Evolutionary conservation across 257 asterid genomes (phyloP).

Genomic region (Parsonsia alboflavescens): DNA sequence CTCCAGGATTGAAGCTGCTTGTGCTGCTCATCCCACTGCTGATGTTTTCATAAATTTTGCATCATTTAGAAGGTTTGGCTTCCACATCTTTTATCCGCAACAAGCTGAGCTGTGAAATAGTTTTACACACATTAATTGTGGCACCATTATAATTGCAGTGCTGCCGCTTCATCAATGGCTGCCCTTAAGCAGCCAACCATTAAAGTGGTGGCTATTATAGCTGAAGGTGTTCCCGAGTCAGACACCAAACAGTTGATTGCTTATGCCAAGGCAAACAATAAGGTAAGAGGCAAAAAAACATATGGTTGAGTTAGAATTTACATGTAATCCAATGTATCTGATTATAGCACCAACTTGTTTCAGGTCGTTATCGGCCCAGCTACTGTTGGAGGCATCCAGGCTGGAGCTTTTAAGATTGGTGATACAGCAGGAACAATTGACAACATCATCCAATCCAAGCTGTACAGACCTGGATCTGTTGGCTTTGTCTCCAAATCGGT

Average conservation of each 20-base stretch:
- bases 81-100: slow-evolving; percentile 19
- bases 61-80: slow-evolving; percentile 83
- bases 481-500: slow-evolving; percentile 99
- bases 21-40: slow-evolving; percentile 95
- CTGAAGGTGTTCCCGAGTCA: slow-evolving; percentile 98
- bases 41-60: slow-evolving; percentile 99
- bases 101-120: slow-evolving; percentile 1
- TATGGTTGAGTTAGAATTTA: neutral
- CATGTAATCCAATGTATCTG: slow-evolving; percentile 4
- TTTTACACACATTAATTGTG: slow-evolving; percentile 4
- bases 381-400: slow-evolving; percentile 98
- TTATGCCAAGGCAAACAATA: slow-evolving; percentile 92
- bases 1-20: slow-evolving; percentile 85
- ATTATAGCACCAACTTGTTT: slow-evolving; percentile 14
- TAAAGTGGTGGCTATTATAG: slow-evolving; percentile 92
- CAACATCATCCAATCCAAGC: slow-evolving; percentile 85
- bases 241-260: slow-evolving; percentile 96
- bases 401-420: slow-evolving; percentile 99
- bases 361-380: slow-evolving; percentile 98
- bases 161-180: slow-evolving; percentile 95
- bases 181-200: slow-evolving; percentile 98
- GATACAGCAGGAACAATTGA: slow-evolving; percentile 99
- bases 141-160: slow-evolving; percentile 49
- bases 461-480: slow-evolving; percentile 97
- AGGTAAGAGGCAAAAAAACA: slow-evolving; percentile 40